These are phyloP conservation scores for Boletus patriciae DNA, from an alignment of 768 basidiomycete genomes.

Conservation along the genomic window DNA sequence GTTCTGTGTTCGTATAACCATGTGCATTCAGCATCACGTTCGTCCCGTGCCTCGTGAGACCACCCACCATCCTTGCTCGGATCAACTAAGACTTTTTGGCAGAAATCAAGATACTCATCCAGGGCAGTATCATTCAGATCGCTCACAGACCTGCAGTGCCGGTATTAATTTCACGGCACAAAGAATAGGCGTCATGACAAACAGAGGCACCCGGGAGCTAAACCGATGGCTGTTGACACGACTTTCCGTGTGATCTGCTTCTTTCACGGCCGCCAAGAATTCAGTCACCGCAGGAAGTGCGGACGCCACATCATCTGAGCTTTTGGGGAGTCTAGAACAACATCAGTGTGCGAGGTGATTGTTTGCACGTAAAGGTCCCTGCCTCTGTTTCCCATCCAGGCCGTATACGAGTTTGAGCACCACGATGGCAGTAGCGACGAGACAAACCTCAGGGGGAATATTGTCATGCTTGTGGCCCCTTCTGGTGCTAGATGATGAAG, in stretches of 20 bases:
- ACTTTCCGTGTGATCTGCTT: constrained; percentile 37
- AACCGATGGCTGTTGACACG: constrained; percentile 38
- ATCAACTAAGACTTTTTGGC: constrained; percentile 51
- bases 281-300: constrained; percentile 53
- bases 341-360: constrained; percentile 11
- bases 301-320: constrained; percentile 56
- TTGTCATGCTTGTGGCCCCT: constrained; percentile 57
- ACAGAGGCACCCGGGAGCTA: constrained; percentile 48
- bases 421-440: constrained; percentile 60
- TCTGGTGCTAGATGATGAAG: constrained; percentile 37
- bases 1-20: constrained; percentile 19
- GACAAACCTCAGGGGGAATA: constrained; percentile 64
- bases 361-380: constrained; percentile 15
- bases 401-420: constrained; percentile 87
- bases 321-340: constrained; percentile 42
- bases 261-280: constrained; percentile 45
- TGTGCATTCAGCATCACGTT: constrained; percentile 15
- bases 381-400: constrained; percentile 68
- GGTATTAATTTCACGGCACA: constrained; percentile 5
- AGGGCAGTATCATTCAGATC: constrained; percentile 51
- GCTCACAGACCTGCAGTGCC: constrained; percentile 46
- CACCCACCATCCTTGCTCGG: constrained; percentile 27
- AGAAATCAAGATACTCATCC: constrained; percentile 68
- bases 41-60: constrained; percentile 9
- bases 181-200: constrained; percentile 26